Conservation (phyloP, 2,329 filamentous ascomycete genomes). For the Aureobasidium sp. region DNA sequence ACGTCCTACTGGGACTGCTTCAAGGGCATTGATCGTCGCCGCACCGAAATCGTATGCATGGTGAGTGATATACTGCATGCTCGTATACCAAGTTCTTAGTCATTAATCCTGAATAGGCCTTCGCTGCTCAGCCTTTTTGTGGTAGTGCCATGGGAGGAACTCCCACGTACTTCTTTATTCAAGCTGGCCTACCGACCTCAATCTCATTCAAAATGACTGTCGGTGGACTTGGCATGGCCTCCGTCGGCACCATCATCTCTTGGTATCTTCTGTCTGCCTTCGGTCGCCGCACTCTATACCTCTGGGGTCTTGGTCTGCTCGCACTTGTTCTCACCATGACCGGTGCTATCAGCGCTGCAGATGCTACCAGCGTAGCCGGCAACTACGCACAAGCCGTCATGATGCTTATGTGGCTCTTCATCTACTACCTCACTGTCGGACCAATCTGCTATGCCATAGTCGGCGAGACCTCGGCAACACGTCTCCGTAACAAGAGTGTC, state of each 20-base stretch:
- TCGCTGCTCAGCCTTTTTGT: slow-evolving; percentile 36
- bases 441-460: slow-evolving; percentile 35
- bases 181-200: slow-evolving; percentile 34
- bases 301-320: slow-evolving; percentile 35
- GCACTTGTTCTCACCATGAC: slow-evolving; percentile 30
- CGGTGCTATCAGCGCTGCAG: slow-evolving; percentile 2
- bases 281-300: slow-evolving; percentile 37
- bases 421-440: slow-evolving; percentile 33
- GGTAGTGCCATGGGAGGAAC: slow-evolving; percentile 39
- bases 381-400: slow-evolving; percentile 39
- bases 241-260: slow-evolving; percentile 35
- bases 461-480: slow-evolving; percentile 33
- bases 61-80: slow-evolving; percentile 26
- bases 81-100: too few species aligned
- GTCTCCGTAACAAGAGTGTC: slow-evolving; percentile 33
- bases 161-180: slow-evolving; percentile 44
- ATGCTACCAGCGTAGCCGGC: slow-evolving; percentile 21
- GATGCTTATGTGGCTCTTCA: slow-evolving; percentile 31
- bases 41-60: slow-evolving; percentile 39
- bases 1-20: slow-evolving; percentile 37
- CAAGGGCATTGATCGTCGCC: slow-evolving; percentile 34
- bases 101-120: background rate
- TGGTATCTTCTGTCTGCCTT: slow-evolving; percentile 35
- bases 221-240: slow-evolving; percentile 34
- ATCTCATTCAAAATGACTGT: slow-evolving; percentile 37